A percentile compares a stretch with the other conserved stretches of the same genome.
Evolutionary conservation across 352 stramenopile species (phyloP).

Genomic region (Phytophthora megakarya): DNA sequence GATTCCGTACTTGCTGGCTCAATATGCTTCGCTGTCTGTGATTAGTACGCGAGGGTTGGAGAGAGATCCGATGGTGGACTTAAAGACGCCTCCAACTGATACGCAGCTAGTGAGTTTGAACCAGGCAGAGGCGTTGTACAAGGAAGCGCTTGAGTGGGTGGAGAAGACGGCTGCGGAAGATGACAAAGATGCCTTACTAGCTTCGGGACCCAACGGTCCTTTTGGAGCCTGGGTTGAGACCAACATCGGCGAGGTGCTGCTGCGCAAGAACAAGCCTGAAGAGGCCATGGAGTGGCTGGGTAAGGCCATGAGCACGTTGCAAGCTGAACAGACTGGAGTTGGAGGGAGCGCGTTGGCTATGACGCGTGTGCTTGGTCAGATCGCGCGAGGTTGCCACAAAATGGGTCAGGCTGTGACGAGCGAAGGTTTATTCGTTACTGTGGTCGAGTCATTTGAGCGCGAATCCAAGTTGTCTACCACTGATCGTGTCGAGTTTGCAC

Average conservation of each 20-base stretch:
- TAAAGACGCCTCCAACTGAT: slow-evolving; percentile 36
- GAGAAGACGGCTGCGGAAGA: slow-evolving; percentile 51
- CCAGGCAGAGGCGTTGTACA: slow-evolving; percentile 72
- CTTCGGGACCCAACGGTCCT: slow-evolving; percentile 53
- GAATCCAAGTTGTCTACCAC: slow-evolving; percentile 53
- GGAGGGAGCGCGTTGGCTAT: slow-evolving; percentile 61
- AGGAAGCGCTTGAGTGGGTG: slow-evolving; percentile 68
- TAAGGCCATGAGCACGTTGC: slow-evolving; percentile 66
- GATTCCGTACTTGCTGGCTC: slow-evolving; percentile 71
- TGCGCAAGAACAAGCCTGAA: slow-evolving; percentile 62
- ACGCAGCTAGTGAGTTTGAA: slow-evolving; percentile 54
- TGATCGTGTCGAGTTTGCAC: slow-evolving; percentile 72
- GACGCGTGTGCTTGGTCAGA: slow-evolving; percentile 65
- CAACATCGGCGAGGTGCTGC: slow-evolving; percentile 70
- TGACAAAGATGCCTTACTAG: slow-evolving; percentile 51
- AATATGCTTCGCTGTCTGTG: slow-evolving; percentile 69
- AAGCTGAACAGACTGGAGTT: slow-evolving; percentile 51
- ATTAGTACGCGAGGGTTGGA: slow-evolving; percentile 48
- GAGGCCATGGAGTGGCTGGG: slow-evolving; percentile 74
- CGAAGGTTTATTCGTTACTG: slow-evolving; percentile 72
- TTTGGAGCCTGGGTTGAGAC: slow-evolving; percentile 75
- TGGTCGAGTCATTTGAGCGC: slow-evolving; percentile 73
- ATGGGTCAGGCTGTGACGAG: slow-evolving; percentile 73
- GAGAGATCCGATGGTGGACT: slow-evolving; percentile 28
- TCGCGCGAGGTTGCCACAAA: slow-evolving; percentile 65